phyloP scores from a whole-genome alignment of 2,329 filamentous ascomycete genomes.

The Fusarium xyrophilum region DNA sequence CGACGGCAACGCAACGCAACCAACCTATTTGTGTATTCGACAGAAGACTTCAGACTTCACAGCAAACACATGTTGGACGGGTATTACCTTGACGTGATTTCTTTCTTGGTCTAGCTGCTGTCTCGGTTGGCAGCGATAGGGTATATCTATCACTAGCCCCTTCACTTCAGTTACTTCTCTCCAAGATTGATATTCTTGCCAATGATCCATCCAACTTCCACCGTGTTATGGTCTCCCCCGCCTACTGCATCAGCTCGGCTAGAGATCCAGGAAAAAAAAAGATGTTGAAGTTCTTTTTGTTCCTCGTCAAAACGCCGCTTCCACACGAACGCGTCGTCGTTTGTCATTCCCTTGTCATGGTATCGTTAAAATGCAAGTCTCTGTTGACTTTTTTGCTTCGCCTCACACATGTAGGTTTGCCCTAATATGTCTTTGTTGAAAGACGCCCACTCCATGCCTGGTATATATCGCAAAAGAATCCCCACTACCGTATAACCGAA shows the following conservation, averaged over 20 bases:
- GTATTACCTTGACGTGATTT: conserved; percentile 27
- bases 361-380: conserved; percentile 53
- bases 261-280: conserved; percentile 54
- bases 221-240: conserved; percentile 36
- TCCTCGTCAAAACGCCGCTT: conserved; percentile 52
- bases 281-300: conserved; percentile 58
- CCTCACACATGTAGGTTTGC: conserved; percentile 50
- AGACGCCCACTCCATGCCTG: conserved; percentile 52
- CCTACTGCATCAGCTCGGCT: conserved; percentile 50
- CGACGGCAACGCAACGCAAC: background rate
- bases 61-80: background rate
- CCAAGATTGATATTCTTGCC: conserved; percentile 11
- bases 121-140: conserved; percentile 35
- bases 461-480: conserved; percentile 46
- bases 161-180: conserved; percentile 9
- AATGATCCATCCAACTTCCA: conserved; percentile 31
- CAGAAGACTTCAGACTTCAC: background rate
- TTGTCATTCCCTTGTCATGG: conserved; percentile 45
- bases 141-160: conserved; percentile 21
- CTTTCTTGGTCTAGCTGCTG: conserved; percentile 41
- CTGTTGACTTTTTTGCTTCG: conserved; percentile 45
- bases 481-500: conserved; percentile 39
- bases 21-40: background rate
- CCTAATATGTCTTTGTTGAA: conserved; percentile 55
- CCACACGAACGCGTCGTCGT: conserved; percentile 44